Evolutionary conservation across 2,329 filamentous ascomycete genomes (phyloP).

Genomic region (Scleromitrula shiraiana): DNA sequence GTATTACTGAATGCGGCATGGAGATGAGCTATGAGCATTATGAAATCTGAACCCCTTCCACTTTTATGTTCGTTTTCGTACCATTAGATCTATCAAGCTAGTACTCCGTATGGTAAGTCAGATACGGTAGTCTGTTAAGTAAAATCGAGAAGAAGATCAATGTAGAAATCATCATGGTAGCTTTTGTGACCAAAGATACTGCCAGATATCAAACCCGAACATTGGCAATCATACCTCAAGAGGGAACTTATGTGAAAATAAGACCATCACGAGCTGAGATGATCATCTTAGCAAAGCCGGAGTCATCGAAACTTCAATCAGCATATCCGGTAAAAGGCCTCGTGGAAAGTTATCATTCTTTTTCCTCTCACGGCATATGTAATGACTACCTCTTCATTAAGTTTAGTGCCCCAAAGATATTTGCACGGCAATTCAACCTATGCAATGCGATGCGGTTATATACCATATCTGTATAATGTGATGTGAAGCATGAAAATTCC

Average conservation of each 20-base stretch:
- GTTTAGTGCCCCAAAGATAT: neutral
- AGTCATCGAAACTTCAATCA: conserved; percentile 1
- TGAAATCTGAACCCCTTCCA: neutral
- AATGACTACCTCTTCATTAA: neutral
- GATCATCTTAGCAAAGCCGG: conserved; percentile 2
- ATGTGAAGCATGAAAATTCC: too few species aligned
- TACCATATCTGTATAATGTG: too few species aligned
- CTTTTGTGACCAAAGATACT: too few species aligned
- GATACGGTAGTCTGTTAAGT: too few species aligned
- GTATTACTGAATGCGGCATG: conserved; percentile 5
- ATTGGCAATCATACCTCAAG: conserved; percentile 3
- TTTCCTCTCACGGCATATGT: conserved; percentile 1
- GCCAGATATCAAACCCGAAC: conserved; percentile 2
- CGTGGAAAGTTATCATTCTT: conserved; percentile 3
- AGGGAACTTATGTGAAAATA: neutral
- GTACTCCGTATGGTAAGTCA: too few species aligned
- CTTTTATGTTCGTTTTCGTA: neutral
- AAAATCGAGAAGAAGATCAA: too few species aligned
- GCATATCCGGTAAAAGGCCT: neutral
- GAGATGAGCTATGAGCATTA: neutral
- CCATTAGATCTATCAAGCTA: too few species aligned
- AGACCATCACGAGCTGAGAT: neutral
- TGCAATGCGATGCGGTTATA: neutral
- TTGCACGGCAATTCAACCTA: neutral
- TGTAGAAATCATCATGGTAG: too few species aligned